Conservation (phyloP, 2,329 filamentous ascomycete genomes). For the Endoconidiophora polonica region DNA sequence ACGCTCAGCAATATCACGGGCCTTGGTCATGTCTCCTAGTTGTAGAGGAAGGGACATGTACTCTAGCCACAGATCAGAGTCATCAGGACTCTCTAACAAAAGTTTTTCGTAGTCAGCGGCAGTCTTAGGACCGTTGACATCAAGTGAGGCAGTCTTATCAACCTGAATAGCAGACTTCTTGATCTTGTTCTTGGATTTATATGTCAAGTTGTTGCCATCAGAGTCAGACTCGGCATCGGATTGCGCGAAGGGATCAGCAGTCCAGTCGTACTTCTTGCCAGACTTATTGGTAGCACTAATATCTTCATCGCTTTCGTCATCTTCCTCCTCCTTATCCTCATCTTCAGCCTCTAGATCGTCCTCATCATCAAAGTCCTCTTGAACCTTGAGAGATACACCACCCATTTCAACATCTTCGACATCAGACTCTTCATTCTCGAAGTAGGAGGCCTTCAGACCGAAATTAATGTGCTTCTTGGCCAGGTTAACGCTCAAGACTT, state of each 20-base stretch:
- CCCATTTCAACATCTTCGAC: slow-evolving; percentile 33
- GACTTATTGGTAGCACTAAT: slow-evolving; percentile 25
- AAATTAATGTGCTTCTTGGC: slow-evolving; percentile 70
- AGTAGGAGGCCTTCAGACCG: slow-evolving; percentile 83
- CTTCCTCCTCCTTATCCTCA: slow-evolving; percentile 24
- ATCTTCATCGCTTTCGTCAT: slow-evolving; percentile 25
- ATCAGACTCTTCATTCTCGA: slow-evolving; percentile 42
- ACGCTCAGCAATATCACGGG: slow-evolving; percentile 75
- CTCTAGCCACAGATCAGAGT: slow-evolving; percentile 82
- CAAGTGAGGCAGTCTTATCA: slow-evolving; percentile 83
- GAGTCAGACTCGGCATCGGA: slow-evolving; percentile 33
- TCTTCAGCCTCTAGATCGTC: slow-evolving; percentile 25
- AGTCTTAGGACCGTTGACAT: slow-evolving; percentile 74
- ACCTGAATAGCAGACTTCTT: slow-evolving; percentile 50
- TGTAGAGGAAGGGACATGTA: slow-evolving; percentile 99
- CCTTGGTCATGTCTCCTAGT: slow-evolving; percentile 73
- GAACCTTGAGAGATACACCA: slow-evolving; percentile 21
- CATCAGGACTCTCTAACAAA: slow-evolving; percentile 79
- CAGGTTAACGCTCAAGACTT: slow-evolving; percentile 60
- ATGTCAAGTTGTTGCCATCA: slow-evolving; percentile 36
- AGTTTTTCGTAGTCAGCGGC: slow-evolving; percentile 87
- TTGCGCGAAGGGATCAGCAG: slow-evolving; percentile 49
- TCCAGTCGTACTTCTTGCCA: slow-evolving; percentile 81
- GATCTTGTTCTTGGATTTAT: slow-evolving; percentile 48
- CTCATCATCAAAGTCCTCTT: slow-evolving; percentile 25